Evolutionary conservation across 192 early-diverging fungal species (phyloP).

Genomic region (Kappamyces sp.): DNA sequence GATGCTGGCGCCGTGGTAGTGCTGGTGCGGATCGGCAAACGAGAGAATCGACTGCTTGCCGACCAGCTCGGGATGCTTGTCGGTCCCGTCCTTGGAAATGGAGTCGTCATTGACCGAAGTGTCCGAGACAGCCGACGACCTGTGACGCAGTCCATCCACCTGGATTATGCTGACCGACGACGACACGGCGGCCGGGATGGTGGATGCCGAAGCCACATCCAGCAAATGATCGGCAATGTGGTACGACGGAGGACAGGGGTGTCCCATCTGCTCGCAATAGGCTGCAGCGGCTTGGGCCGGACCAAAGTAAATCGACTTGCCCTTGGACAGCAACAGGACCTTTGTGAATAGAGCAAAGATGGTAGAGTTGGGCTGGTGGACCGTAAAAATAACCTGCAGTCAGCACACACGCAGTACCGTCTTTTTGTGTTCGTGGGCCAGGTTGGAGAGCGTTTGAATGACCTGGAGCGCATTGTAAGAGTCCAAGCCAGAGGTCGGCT

Average conservation of each 20-base stretch:
- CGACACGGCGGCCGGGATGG: too few relatives aligned
- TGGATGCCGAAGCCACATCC: constrained; percentile 36
- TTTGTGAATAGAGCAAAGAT: constrained; percentile 80
- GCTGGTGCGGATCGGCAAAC: too few relatives aligned
- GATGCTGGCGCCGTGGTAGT: constrained; percentile 23
- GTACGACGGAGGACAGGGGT: constrained; percentile 63
- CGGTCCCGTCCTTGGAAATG: too few relatives aligned
- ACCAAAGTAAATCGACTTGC: constrained; percentile 60
- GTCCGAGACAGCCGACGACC: too few relatives aligned
- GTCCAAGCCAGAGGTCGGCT: constrained; percentile 53
- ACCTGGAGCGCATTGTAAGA: constrained; percentile 56
- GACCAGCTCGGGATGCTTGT: too few relatives aligned
- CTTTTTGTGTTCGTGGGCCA: constrained; percentile 53
- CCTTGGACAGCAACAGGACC: constrained; percentile 66
- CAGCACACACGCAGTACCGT: constrained; percentile 30
- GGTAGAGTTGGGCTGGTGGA: constrained; percentile 84
- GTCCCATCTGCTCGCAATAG: constrained; percentile 46
- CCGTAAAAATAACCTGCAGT: constrained; percentile 62
- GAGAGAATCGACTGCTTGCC: too few relatives aligned
- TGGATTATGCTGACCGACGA: too few relatives aligned
- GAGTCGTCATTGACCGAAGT: too few relatives aligned
- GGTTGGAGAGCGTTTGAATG: constrained; percentile 53
- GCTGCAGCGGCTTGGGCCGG: constrained; percentile 32
- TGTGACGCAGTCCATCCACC: too few relatives aligned
- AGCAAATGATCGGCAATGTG: constrained; percentile 71